Conservation (phyloP, 805 yeast species). For the Barnettozyma pratensis region DNA sequence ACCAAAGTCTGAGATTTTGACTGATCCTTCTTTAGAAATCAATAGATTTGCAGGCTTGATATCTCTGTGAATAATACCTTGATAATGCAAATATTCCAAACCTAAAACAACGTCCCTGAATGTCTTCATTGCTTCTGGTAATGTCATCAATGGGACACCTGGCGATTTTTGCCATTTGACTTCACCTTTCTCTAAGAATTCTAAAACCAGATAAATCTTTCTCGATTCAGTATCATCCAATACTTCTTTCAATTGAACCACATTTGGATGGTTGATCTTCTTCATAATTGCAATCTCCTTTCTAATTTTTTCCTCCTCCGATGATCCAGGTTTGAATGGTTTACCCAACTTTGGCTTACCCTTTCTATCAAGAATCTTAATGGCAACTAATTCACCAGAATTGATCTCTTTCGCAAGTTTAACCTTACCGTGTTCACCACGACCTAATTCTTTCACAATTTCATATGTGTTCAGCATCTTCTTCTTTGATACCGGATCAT, state of each 20-base stretch:
- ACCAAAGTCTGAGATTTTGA: slow-evolving; percentile 95
- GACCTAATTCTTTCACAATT: slow-evolving; percentile 78
- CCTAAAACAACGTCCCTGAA: slow-evolving; percentile 85
- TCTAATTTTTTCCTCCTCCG: slow-evolving; percentile 69
- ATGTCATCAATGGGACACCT: slow-evolving; percentile 63
- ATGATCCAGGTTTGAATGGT: slow-evolving; percentile 33
- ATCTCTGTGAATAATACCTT: slow-evolving; percentile 91
- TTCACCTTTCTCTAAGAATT: slow-evolving; percentile 88
- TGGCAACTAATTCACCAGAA: slow-evolving; percentile 72
- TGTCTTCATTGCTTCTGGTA: slow-evolving; percentile 62
- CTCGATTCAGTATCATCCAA: slow-evolving; percentile 79
- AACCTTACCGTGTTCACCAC: slow-evolving; percentile 99
- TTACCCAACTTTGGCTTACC: slow-evolving; percentile 50
- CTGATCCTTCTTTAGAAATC: slow-evolving; percentile 61
- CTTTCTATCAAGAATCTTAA: slow-evolving; percentile 82
- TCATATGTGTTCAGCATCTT: slow-evolving; percentile 88
- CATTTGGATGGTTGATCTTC: slow-evolving; percentile 86
- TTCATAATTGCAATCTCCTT: slow-evolving; percentile 92
- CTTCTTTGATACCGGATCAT: slow-evolving; percentile 80
- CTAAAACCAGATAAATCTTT: slow-evolving; percentile 86
- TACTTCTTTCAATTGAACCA: slow-evolving; percentile 82
- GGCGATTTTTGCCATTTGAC: slow-evolving; percentile 65
- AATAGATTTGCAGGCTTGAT: slow-evolving; percentile 92
- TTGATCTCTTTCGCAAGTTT: slow-evolving; percentile 77
- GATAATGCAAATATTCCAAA: slow-evolving; percentile 82